Percentiles rank a stretch among this genome's conserved stretches.
phyloP scores from a whole-genome alignment of 2,329 filamentous ascomycete genomes.

The Coniella vitis region DNA sequence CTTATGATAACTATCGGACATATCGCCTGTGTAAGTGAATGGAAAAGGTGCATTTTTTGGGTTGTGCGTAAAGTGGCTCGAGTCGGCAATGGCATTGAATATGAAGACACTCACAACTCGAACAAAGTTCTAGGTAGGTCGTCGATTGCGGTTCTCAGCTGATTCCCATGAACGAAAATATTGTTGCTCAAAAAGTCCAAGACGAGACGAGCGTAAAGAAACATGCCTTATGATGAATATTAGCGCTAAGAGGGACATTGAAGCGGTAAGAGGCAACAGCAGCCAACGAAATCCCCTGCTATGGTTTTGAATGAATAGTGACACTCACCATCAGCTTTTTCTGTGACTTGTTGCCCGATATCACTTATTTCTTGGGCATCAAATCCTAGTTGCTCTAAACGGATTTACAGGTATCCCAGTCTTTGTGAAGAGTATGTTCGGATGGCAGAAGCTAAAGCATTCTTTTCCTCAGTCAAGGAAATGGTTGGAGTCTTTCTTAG shows the following conservation, averaged over 20 bases:
- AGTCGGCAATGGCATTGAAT: no score
- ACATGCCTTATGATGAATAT: constrained; percentile 26
- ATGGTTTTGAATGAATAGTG: neutral
- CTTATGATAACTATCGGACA: constrained; percentile 22
- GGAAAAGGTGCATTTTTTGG: no score
- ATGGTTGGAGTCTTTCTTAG: constrained; percentile 18
- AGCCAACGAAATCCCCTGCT: no score
- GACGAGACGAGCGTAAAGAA: constrained; percentile 29
- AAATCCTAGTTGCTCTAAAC: constrained; percentile 17
- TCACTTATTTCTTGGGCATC: constrained; percentile 13
- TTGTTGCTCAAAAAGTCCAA: constrained; percentile 27
- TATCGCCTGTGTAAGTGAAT: neutral
- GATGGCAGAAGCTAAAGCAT: constrained; percentile 18
- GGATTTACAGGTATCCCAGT: constrained; percentile 7
- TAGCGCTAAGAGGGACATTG: neutral
- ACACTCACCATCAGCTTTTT: constrained; percentile 24
- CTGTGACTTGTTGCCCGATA: constrained; percentile 16
- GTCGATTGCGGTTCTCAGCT: constrained; percentile 21
- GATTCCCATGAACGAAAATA: constrained; percentile 23
- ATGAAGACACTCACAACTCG: constrained; percentile 24
- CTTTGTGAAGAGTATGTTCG: constrained; percentile 17
- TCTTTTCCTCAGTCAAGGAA: constrained; percentile 23
- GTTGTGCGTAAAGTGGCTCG: no score
- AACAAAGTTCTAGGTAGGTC: constrained; percentile 20
- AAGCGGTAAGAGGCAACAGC: neutral